Conservation (phyloP, 2,329 filamentous ascomycete species). For the Verticillium nubilum region DNA sequence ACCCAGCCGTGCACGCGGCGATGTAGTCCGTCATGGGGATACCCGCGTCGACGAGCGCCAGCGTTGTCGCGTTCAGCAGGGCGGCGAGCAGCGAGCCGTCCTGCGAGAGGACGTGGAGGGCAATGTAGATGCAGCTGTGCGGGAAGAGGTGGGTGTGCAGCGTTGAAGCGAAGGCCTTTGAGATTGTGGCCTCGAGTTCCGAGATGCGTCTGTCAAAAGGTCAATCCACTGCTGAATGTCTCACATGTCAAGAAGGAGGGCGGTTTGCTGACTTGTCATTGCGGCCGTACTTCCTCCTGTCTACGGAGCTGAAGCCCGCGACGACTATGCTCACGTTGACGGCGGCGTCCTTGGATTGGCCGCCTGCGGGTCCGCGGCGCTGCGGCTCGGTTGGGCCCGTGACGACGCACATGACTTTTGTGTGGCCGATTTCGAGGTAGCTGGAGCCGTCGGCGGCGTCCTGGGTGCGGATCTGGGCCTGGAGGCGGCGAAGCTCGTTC, state of each 20-base stretch:
- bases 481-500: slow-evolving; percentile 90
- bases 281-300: slow-evolving; percentile 70
- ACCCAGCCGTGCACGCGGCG: slow-evolving; percentile 80
- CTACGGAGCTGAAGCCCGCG: slow-evolving; percentile 82
- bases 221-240: neutral
- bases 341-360: slow-evolving; percentile 47
- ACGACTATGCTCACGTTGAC: slow-evolving; percentile 79
- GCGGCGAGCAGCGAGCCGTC: slow-evolving; percentile 88
- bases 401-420: slow-evolving; percentile 91
- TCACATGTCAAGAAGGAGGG: neutral
- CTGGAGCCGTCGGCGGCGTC: slow-evolving; percentile 87
- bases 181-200: slow-evolving; percentile 76
- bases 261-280: slow-evolving; percentile 64
- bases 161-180: slow-evolving; percentile 68
- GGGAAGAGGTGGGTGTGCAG: slow-evolving; percentile 87
- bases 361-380: slow-evolving; percentile 20
- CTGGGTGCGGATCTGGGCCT: slow-evolving; percentile 88
- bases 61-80: slow-evolving; percentile 83
- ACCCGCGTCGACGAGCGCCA: slow-evolving; percentile 90
- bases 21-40: slow-evolving; percentile 94
- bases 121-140: slow-evolving; percentile 76
- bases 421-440: slow-evolving; percentile 96
- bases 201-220: slow-evolving; percentile 58
- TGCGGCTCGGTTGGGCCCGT: slow-evolving; percentile 71
- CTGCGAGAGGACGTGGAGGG: slow-evolving; percentile 80